Base-by-base conservation (phyloP, 176 grass and related monocot species). In the Oryza glaberrima region DNA sequence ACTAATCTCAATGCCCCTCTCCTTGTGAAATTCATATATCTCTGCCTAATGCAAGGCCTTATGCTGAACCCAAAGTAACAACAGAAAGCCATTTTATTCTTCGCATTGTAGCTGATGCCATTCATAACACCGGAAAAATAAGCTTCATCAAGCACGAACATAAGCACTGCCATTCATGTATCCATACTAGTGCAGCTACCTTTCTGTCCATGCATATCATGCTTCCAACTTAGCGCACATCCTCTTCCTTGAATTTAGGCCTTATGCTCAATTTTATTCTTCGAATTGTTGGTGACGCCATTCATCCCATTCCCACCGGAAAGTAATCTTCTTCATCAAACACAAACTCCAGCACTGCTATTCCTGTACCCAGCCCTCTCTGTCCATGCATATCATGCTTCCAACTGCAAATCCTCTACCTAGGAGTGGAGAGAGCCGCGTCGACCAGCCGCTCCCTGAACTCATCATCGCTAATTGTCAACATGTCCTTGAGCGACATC, bases 401-500 rank as follows among this genome's bases (percentile, higher is more conserved):
- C 47, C 47, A 47, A 56, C 46, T 83, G 40, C 65, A 85, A 38
- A 54, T 40, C 40, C 47, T 69, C 3, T 74, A 13, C 28, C 56
- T 82, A 38, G 48, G 22, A 20, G 30, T 8, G 2, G 41, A 47
- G 28, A 91, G 65, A 1, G 83, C 40, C 0, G 44, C 77, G 63
- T 85, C 77, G 0, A 87, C 8, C 19, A 94, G 78, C 54, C 77
- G 40, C 25, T 91, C 81, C 48, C 86, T 77, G 72, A 98, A 93
- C 66, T 90, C 91, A 3, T 84, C 87, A 46, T 98, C 95, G 14
- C 81, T 91, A 45, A 20, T 88, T 20, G 66, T 91, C 43, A 98
- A 85, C 95, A 98, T 98, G n/a, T 82, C 77, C 26, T 77, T 56
- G n/a, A 98, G 48, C 0, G 87, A 45, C 76, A 98, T 84, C 13